Conservation (phyloP, 805 yeast genomes). For the Kurtzmaniella cleridarum region DNA sequence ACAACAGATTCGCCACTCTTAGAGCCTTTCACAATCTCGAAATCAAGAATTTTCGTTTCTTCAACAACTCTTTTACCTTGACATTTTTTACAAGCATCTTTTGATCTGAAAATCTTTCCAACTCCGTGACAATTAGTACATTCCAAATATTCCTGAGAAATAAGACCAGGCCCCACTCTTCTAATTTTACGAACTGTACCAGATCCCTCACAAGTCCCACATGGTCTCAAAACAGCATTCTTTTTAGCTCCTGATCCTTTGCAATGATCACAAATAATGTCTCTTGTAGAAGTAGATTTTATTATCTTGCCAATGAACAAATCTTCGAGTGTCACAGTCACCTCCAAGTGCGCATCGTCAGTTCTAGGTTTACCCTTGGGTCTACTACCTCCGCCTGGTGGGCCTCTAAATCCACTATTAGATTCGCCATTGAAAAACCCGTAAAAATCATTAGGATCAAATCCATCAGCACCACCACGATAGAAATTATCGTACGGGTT, state of each 20-base stretch:
- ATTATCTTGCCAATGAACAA: constrained; percentile 76
- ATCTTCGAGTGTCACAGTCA: constrained; percentile 66
- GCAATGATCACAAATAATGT: constrained; percentile 68
- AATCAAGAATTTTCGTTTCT: constrained; percentile 69
- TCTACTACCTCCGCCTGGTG: constrained; percentile 11
- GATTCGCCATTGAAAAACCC: constrained; percentile 54
- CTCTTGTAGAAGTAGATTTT: constrained; percentile 66
- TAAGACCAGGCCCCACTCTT: constrained; percentile 70
- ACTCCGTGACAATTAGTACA: constrained; percentile 70
- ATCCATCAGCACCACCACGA: constrained; percentile 41
- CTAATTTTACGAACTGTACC: constrained; percentile 59
- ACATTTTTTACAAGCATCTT: constrained; percentile 77
- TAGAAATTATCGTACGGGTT: constrained; percentile 32
- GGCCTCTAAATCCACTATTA: constrained; percentile 12
- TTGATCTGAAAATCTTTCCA: constrained; percentile 55
- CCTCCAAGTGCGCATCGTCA: constrained; percentile 61
- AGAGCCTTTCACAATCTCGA: constrained; percentile 71
- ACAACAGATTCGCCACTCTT: constrained; percentile 55
- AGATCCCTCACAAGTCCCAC: constrained; percentile 67
- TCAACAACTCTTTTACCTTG: constrained; percentile 55
- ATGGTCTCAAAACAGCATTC: constrained; percentile 48
- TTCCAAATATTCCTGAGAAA: constrained; percentile 52
- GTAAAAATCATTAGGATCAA: constrained; percentile 70
- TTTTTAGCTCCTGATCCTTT: constrained; percentile 71
- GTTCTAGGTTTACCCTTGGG: constrained; percentile 36